A percentile compares a stretch with the other conserved stretches of the same genome.
Conservation (phyloP, 345 rosid species). For the Salix udensis region DNA sequence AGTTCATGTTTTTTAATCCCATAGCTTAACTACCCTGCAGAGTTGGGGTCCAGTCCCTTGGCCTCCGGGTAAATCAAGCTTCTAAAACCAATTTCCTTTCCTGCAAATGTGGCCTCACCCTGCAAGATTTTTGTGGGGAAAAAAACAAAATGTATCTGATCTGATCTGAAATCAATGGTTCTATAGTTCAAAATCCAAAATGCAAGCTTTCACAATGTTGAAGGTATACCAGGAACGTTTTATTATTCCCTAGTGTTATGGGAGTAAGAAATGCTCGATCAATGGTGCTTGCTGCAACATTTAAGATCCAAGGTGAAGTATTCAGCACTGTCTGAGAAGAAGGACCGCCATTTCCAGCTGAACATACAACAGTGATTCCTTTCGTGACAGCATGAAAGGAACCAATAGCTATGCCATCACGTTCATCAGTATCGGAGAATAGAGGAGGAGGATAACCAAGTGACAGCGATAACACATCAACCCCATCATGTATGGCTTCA, state of each 20-base stretch:
- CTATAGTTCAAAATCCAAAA: too few relatives aligned
- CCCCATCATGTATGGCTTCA: constrained; percentile 50
- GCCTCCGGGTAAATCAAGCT: constrained; percentile 36
- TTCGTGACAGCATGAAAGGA: constrained; percentile 45
- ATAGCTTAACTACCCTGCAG: background rate
- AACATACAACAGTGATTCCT: constrained; percentile 24
- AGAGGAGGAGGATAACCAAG: constrained; percentile 34
- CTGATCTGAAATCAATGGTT: too few relatives aligned
- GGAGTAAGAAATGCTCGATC: constrained; percentile 47
- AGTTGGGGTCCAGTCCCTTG: constrained; percentile 8
- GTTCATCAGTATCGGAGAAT: constrained; percentile 24
- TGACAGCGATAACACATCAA: constrained; percentile 45
- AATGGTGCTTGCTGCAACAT: constrained; percentile 46
- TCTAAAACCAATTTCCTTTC: constrained; percentile 25
- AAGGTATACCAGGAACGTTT: constrained; percentile 4
- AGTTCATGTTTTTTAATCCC: background rate
- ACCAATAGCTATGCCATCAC: constrained; percentile 33
- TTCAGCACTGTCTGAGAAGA: constrained; percentile 37
- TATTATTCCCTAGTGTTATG: constrained; percentile 16
- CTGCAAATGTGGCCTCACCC: constrained; percentile 33
- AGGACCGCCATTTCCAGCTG: constrained; percentile 25
- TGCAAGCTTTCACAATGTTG: background rate
- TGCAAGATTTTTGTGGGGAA: background rate
- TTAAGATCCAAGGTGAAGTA: constrained; percentile 46
- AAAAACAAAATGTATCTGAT: background rate